Evolutionary conservation across 2,329 filamentous ascomycete genomes (phyloP), one percentile per base, ranked within the genome.

Genomic region (Hymenoscyphus occultus): DNA sequence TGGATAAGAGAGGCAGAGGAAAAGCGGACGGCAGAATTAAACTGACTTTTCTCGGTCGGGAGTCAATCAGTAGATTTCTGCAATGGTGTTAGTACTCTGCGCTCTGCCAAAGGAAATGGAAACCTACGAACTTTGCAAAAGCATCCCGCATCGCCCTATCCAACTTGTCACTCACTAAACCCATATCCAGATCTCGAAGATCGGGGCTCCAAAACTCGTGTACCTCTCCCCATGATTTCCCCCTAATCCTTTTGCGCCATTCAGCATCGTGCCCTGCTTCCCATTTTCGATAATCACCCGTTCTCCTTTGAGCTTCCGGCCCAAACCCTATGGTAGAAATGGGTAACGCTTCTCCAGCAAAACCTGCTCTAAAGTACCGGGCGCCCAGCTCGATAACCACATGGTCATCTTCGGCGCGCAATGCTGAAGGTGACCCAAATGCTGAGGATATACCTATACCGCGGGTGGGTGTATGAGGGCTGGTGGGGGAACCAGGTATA

Each of bases 351-450:
- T 97, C 93, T 61, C 93, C 93, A 5, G 93, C 91, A 74, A 97
- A 95, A 0, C 95, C 95, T 10, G 90, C 89, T 56, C 90, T 87
- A 32, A 98, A 77, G 77, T 87, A 90, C 28, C 94, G 86, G 10
- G 91, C 85, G 0, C 93, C 93, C 42, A 98, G 76, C 76, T 98
- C 93, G 61, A 97, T 81, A 54, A 99, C 84, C 5, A 97, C 78
- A 6, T 89, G 82, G 70, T 97, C 95, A 73, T 99, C 95, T 72
- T 97, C 93, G 72, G 89, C 80, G 73, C 88, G 82, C 70, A 90
- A 76, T 72, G 86, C 78, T 66, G 86, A 84, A 69, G 86, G 81
- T 57, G 85, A 84, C 70, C 86, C 82, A 74, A 87, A 85, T 39
- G 81, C 77, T 59, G 86, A 79, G 39, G 87, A 75, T 71, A 85